Conservation (phyloP, 495 filamentous ascomycete genomes). For the Trichoderma gamsii region DNA sequence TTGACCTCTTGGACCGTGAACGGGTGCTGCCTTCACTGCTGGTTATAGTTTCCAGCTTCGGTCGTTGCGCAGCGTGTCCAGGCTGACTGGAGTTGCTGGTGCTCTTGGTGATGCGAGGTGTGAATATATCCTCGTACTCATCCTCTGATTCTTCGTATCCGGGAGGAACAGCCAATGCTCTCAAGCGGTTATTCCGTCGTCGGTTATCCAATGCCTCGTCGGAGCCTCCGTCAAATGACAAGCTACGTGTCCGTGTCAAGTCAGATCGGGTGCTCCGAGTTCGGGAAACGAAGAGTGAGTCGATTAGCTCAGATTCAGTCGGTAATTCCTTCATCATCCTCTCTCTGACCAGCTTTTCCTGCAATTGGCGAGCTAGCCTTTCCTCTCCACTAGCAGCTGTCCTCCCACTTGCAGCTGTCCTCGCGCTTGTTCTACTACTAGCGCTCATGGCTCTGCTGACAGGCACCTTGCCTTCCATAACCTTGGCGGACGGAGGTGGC, state of each 20-base stretch:
- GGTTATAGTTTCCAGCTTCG: conserved; percentile 32
- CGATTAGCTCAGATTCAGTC: conserved; percentile 22
- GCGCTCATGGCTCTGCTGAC: conserved; percentile 50
- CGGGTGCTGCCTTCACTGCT: conserved; percentile 21
- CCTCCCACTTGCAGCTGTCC: conserved; percentile 13
- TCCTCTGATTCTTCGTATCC: conserved; percentile 23
- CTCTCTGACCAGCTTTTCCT: conserved; percentile 29
- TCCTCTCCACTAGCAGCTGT: background rate
- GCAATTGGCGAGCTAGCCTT: conserved; percentile 8
- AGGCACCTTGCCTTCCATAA: conserved; percentile 78
- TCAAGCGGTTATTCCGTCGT: background rate
- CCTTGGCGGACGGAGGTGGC: conserved; percentile 71
- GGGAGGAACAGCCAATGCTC: background rate
- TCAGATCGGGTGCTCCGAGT: conserved; percentile 22
- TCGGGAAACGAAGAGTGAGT: conserved; percentile 18
- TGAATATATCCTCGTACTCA: conserved; percentile 22
- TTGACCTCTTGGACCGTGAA: background rate
- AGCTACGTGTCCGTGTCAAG: conserved; percentile 27
- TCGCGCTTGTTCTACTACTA: conserved; percentile 33
- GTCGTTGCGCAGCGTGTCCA: conserved; percentile 27
- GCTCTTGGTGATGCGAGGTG: conserved; percentile 20
- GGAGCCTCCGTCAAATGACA: conserved; percentile 32
- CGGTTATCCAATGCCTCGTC: conserved; percentile 20
- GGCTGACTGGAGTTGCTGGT: conserved; percentile 20
- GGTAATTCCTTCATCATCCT: conserved; percentile 34